Conservation (phyloP, 1,284 basidiomycete species). For the Lentinula novae-zelandiae region DNA sequence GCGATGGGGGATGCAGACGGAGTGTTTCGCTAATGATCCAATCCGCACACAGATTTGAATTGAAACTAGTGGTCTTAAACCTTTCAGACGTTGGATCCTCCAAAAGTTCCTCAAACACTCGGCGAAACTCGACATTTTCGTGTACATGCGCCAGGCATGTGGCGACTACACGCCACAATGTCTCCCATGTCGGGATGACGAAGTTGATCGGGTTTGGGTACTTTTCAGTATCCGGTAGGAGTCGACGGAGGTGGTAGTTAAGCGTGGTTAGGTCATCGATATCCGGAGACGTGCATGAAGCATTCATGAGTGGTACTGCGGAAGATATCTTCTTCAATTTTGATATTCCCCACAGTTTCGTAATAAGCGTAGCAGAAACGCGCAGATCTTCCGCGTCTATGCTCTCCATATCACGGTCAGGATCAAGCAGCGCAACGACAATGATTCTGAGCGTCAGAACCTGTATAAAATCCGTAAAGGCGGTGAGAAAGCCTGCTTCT, state of each 20-base stretch:
- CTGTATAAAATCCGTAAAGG: conserved; percentile 32
- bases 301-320: background rate
- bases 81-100: conserved; percentile 30
- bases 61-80: conserved; percentile 23
- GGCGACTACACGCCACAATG: conserved; percentile 58
- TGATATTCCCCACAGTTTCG: conserved; percentile 37
- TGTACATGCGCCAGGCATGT: conserved; percentile 36
- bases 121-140: conserved; percentile 21
- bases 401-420: conserved; percentile 25
- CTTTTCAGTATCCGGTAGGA: conserved; percentile 31
- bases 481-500: background rate
- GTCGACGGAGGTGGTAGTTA: conserved; percentile 27
- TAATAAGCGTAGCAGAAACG: conserved; percentile 34
- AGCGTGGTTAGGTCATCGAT: conserved; percentile 14
- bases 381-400: conserved; percentile 30
- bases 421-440: conserved; percentile 35
- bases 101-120: conserved; percentile 35
- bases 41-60: background rate
- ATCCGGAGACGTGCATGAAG: background rate
- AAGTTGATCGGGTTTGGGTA: conserved; percentile 42
- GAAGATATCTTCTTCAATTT: conserved; percentile 23
- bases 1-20: conserved; percentile 44
- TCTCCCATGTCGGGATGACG: conserved; percentile 57
- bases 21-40: conserved; percentile 39
- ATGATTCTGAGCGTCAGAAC: conserved; percentile 39